These are phyloP conservation scores for Globisporangium sylvaticum DNA, from an alignment of 352 stramenopile genomes.

Conservation along the genomic window DNA sequence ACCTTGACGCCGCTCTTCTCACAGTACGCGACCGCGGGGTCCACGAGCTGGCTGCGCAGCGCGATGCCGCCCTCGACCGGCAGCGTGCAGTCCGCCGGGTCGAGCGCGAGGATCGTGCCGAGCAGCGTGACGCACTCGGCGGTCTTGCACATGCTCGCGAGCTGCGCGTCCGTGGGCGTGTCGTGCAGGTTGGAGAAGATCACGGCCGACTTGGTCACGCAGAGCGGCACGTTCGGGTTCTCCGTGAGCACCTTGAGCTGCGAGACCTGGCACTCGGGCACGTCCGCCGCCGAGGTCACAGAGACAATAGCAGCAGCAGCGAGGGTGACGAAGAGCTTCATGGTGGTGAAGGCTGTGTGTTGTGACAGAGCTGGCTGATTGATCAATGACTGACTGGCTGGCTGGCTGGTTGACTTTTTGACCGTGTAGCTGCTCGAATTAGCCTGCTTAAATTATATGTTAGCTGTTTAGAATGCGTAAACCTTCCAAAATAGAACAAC, in stretches of 20 bases:
- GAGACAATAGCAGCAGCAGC: not conserved
- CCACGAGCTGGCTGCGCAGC: slow-evolving; percentile 40
- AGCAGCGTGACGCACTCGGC: slow-evolving; percentile 29
- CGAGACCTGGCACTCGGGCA: not conserved
- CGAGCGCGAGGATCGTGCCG: slow-evolving; percentile 28
- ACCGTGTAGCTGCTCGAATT: too few relatives aligned
- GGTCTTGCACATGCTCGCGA: slow-evolving; percentile 23
- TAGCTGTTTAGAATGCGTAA: too few relatives aligned
- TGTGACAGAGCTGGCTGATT: too few relatives aligned
- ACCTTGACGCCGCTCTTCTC: slow-evolving; percentile 22
- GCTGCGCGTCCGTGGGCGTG: slow-evolving; percentile 15
- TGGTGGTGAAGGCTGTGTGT: not conserved
- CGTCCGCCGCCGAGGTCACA: not conserved
- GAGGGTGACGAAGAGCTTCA: slow-evolving; percentile 1
- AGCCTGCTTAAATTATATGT: too few relatives aligned
- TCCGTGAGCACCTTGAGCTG: not conserved
- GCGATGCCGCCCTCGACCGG: slow-evolving; percentile 26
- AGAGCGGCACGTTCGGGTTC: slow-evolving; percentile 9
- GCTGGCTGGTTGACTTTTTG: too few relatives aligned
- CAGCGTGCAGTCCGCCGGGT: slow-evolving; percentile 36
- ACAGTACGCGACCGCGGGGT: slow-evolving; percentile 35
- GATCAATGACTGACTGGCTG: too few relatives aligned
- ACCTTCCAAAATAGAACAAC: too few relatives aligned
- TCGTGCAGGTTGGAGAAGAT: slow-evolving; percentile 1
- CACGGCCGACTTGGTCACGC: slow-evolving; percentile 7